phyloP scores from a whole-genome alignment of 108 stramenopile species.

The Fistulifera pelliculosa region DNA sequence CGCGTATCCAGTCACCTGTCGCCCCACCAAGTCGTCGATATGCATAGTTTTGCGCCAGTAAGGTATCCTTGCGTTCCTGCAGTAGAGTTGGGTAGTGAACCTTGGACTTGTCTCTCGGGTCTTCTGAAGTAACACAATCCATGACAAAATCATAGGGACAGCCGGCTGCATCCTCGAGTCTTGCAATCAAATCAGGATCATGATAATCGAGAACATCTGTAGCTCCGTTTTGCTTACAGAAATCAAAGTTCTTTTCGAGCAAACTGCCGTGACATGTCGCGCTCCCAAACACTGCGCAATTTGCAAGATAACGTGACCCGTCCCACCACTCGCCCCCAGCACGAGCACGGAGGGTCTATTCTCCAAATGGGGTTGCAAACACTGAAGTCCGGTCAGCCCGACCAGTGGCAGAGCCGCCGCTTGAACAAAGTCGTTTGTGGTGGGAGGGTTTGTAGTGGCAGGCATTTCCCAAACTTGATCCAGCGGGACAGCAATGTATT shows the following conservation, averaged over 20 bases:
- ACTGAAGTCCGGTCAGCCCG: slow-evolving; percentile 43
- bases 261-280: slow-evolving; percentile 19
- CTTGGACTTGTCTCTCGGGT: slow-evolving; percentile 21
- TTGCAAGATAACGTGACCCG: slow-evolving; percentile 49
- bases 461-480: slow-evolving; percentile 25
- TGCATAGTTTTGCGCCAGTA: not conserved
- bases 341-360: slow-evolving; percentile 20
- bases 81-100: not conserved
- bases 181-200: not conserved
- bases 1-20: slow-evolving; percentile 28
- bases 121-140: slow-evolving; percentile 41
- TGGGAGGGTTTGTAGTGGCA: slow-evolving; percentile 7
- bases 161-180: not conserved
- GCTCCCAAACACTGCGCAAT: slow-evolving; percentile 31
- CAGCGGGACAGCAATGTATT: slow-evolving; percentile 26
- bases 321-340: slow-evolving; percentile 43
- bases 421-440: slow-evolving; percentile 13
- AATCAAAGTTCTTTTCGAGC: slow-evolving; percentile 25
- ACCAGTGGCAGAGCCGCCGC: slow-evolving; percentile 42
- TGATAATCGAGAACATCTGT: slow-evolving; percentile 29
- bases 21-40: slow-evolving; percentile 30
- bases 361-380: slow-evolving; percentile 19
- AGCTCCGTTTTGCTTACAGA: slow-evolving; percentile 27
- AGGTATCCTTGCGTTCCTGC: not conserved
- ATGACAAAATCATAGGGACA: slow-evolving; percentile 32